phyloP scores from a whole-genome alignment of 2,329 filamentous ascomycete genomes.

The Colletotrichum sp. region DNA sequence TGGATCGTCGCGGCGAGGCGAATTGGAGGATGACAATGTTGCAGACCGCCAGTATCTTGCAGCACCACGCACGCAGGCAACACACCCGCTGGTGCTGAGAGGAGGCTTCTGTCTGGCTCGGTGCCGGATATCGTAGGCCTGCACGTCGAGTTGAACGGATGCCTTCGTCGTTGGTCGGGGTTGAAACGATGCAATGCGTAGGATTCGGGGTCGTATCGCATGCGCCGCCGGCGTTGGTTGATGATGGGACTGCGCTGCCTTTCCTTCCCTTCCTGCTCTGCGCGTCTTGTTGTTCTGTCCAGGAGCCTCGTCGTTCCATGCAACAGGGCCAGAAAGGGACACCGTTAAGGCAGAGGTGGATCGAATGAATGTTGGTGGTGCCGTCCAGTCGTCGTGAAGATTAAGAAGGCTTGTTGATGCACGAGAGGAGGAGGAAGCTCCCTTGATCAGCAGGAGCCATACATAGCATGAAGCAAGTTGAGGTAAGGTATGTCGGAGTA shows the following conservation, averaged over 20 bases:
- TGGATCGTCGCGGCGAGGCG: conserved; percentile 13
- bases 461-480: not conserved
- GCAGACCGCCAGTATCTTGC: conserved; percentile 20
- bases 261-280: not conserved
- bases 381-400: not conserved
- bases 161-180: not conserved
- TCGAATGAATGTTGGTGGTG: not conserved
- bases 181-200: not conserved
- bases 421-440: not conserved
- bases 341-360: not conserved
- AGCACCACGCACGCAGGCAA: not conserved
- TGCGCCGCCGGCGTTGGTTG: not conserved
- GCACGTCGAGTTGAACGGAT: not conserved
- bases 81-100: not conserved
- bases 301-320: not conserved
- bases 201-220: not conserved
- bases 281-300: not conserved
- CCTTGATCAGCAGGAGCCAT: not conserved
- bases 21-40: conserved; percentile 9
- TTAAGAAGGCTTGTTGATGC: not conserved
- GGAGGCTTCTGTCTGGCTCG: not conserved
- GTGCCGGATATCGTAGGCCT: not conserved
- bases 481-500: conserved; percentile 1
- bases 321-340: not conserved
- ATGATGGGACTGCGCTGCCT: not conserved